A percentile compares a stretch with the other conserved stretches of the same genome.
These are phyloP conservation scores for Cyberlindnera meyerae DNA, from an alignment of 805 yeast species.

Conservation along the genomic window DNA sequence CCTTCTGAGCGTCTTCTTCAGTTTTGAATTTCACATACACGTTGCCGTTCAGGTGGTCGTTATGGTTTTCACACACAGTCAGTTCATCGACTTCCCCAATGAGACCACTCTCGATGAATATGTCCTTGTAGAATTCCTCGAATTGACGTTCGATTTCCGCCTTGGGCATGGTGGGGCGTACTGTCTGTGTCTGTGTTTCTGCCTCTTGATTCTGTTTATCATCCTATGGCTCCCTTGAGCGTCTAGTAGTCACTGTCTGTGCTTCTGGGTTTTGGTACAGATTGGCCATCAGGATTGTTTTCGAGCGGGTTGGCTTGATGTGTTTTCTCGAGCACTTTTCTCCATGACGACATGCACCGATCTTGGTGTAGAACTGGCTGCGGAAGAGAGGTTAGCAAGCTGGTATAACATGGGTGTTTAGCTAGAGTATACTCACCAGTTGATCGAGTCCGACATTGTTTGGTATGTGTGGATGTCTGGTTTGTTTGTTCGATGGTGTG, in stretches of 20 bases:
- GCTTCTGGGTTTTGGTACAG: constrained; percentile 60
- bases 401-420: not conserved
- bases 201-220: constrained; percentile 48
- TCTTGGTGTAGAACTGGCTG: constrained; percentile 66
- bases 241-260: constrained; percentile 3
- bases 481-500: not conserved
- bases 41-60: constrained; percentile 80
- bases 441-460: constrained; percentile 19
- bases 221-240: constrained; percentile 1
- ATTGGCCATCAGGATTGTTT: constrained; percentile 60
- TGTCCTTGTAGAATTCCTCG: constrained; percentile 64
- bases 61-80: constrained; percentile 77
- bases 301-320: constrained; percentile 57
- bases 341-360: constrained; percentile 94
- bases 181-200: constrained; percentile 1
- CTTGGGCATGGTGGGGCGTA: constrained; percentile 20
- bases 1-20: constrained; percentile 54
- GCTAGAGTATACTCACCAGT: constrained; percentile 14
- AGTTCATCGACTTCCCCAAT: constrained; percentile 53
- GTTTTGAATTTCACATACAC: constrained; percentile 64
- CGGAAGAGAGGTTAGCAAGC: constrained; percentile 10
- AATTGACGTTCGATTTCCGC: constrained; percentile 42
- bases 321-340: constrained; percentile 78
- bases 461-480: not conserved
- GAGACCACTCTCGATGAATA: constrained; percentile 55